Evolutionary conservation across 2,329 filamentous ascomycete species (phyloP).

Genomic region (Cladorrhinum sp.): DNA sequence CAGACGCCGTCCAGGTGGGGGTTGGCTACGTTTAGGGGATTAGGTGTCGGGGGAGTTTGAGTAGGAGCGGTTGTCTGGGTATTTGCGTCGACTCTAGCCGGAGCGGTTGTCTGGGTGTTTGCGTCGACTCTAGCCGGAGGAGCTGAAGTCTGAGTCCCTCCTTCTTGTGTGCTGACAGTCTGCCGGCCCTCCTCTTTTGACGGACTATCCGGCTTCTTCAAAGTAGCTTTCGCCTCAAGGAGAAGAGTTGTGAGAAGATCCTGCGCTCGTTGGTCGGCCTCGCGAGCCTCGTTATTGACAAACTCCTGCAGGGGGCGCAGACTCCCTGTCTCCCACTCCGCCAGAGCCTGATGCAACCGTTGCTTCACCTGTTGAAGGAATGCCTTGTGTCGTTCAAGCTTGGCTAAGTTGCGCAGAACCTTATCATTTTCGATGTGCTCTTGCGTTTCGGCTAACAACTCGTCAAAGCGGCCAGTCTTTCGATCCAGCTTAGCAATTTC

Average conservation of each 20-base stretch:
- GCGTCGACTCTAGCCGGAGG: too few relatives aligned
- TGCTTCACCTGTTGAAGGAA: not conserved
- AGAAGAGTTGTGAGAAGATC: conserved; percentile 7
- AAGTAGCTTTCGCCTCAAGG: conserved; percentile 1
- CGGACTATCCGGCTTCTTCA: not conserved
- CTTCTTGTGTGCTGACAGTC: too few relatives aligned
- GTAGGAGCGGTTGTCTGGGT: too few relatives aligned
- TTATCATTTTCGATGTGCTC: not conserved
- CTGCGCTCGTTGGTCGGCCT: conserved; percentile 4
- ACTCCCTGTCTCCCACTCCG: not conserved
- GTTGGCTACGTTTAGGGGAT: not conserved
- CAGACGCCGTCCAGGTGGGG: conserved; percentile 14
- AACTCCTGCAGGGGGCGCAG: not conserved
- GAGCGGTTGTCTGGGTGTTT: too few relatives aligned
- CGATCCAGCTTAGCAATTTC: not conserved
- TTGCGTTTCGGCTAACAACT: not conserved
- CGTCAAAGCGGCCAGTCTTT: not conserved
- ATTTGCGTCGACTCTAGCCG: too few relatives aligned
- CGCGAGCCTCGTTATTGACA: not conserved
- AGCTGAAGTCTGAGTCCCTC: not conserved
- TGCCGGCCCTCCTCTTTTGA: too few relatives aligned
- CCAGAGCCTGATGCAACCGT: conserved; percentile 3
- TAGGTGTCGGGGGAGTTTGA: too few relatives aligned
- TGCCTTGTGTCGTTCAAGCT: not conserved
- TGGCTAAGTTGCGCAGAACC: not conserved